Percentiles rank a stretch among this genome's conserved stretches.
These are phyloP conservation scores for Naganishia liquefaciens DNA, from an alignment of 1,284 basidiomycete genomes.

Conservation along the genomic window DNA sequence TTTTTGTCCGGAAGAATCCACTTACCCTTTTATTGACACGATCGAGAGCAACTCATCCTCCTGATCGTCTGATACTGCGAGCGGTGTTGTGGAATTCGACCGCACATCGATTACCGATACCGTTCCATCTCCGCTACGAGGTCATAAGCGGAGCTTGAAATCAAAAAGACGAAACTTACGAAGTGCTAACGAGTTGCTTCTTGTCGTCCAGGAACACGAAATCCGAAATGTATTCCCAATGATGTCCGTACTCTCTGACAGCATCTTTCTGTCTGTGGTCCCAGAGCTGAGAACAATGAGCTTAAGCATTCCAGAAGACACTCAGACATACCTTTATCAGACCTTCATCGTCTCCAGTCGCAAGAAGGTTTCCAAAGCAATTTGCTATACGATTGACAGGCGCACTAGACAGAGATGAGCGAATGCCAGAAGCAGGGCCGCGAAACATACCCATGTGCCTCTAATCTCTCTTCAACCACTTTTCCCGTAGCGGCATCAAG, in stretches of 20 bases:
- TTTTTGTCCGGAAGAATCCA: conserved; percentile 14
- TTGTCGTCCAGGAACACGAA: conserved; percentile 83
- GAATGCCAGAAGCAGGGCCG: conserved; percentile 28
- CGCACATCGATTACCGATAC: conserved; percentile 85
- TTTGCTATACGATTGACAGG: conserved; percentile 80
- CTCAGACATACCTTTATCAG: conserved; percentile 71
- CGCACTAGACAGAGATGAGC: conserved; percentile 58
- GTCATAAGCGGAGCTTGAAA: background rate
- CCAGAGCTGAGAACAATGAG: conserved; percentile 67
- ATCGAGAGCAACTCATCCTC: conserved; percentile 91
- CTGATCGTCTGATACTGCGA: conserved; percentile 86
- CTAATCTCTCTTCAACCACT: conserved; percentile 63
- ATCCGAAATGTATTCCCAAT: conserved; percentile 94
- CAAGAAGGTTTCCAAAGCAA: conserved; percentile 68
- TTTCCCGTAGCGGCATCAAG: conserved; percentile 60
- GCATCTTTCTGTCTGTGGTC: conserved; percentile 71
- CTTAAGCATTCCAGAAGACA: background rate
- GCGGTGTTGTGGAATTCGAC: conserved; percentile 70
- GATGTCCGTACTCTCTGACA: conserved; percentile 74
- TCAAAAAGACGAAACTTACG: conserved; percentile 57
- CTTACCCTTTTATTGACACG: conserved; percentile 74
- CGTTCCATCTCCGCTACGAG: conserved; percentile 78
- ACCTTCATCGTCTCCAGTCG: conserved; percentile 90
- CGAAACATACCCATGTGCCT: conserved; percentile 74
- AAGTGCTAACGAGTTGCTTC: conserved; percentile 79